Conservation (phyloP, 2,329 filamentous ascomycete genomes). For the Scedosporium minutisporum region DNA sequence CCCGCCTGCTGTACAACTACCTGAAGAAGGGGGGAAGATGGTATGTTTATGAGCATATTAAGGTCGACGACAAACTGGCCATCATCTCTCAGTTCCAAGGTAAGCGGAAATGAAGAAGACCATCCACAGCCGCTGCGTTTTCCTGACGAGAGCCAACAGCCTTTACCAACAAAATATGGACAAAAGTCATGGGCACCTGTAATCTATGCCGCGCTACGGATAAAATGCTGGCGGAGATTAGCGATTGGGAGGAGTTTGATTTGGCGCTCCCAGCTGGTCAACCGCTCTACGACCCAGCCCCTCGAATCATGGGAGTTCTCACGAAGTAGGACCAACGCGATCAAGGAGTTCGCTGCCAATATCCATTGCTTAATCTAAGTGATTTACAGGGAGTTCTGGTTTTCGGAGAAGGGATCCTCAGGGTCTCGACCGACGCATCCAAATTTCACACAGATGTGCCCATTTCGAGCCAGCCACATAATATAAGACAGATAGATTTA, state of each 20-base stretch:
- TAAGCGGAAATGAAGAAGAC: conserved; percentile 16
- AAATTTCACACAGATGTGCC: too few species aligned
- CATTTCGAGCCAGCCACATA: too few species aligned
- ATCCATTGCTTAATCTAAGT: too few species aligned
- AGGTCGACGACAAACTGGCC: conserved; percentile 23
- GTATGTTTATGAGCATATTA: conserved; percentile 55
- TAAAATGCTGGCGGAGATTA: conserved; percentile 25
- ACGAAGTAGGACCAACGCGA: conserved; percentile 20
- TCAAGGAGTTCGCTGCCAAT: too few species aligned
- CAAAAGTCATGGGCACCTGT: conserved; percentile 30
- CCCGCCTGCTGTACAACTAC: conserved; percentile 43
- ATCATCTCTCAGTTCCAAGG: conserved; percentile 29
- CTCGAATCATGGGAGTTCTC: conserved; percentile 29
- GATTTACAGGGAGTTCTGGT: too few species aligned
- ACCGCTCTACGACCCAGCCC: conserved; percentile 24
- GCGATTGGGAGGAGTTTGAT: conserved; percentile 29
- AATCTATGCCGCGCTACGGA: conserved; percentile 28
- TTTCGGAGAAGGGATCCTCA: too few species aligned
- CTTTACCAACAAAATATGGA: conserved; percentile 33
- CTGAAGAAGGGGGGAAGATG: conserved; percentile 53
- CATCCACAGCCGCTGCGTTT: not conserved
- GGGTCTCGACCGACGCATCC: too few species aligned
- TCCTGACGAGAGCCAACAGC: conserved; percentile 15
- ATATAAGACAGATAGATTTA: too few species aligned
- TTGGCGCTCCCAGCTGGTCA: conserved; percentile 21